Evolutionary conservation across 2,329 filamentous ascomycete species (phyloP).

Genomic region (Trichoderma atrobrunneum): DNA sequence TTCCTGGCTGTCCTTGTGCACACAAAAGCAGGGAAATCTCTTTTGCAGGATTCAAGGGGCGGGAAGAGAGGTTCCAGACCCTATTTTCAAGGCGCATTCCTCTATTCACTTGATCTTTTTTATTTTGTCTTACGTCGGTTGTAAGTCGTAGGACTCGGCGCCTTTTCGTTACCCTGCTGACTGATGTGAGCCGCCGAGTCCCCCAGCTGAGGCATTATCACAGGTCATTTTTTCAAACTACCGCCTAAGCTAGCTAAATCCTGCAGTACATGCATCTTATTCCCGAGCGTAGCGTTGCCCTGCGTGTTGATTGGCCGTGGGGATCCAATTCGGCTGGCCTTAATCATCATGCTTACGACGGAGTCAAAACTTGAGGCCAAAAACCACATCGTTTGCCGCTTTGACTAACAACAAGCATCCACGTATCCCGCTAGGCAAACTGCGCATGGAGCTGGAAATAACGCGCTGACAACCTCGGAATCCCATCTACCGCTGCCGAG

Average conservation of each 20-base stretch:
- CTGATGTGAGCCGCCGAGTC: not conserved
- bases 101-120: not conserved
- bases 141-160: not conserved
- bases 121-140: not conserved
- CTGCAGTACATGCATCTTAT: not conserved
- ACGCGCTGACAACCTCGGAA: not conserved
- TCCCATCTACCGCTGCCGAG: not conserved
- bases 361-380: not conserved
- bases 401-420: constrained; percentile 6
- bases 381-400: not conserved
- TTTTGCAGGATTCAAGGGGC: not conserved
- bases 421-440: constrained; percentile 8
- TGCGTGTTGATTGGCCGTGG: not conserved
- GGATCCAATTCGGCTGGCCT: not conserved
- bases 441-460: not conserved
- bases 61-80: not conserved
- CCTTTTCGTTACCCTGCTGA: not conserved
- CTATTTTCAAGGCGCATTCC: not conserved
- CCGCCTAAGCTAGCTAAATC: not conserved
- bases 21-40: not conserved
- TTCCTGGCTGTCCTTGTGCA: not conserved
- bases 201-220: not conserved
- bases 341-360: not conserved
- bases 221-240: not conserved
- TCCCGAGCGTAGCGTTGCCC: not conserved